Percentiles rank a stretch among this genome's conserved stretches.
phyloP scores from a whole-genome alignment of 441 rosid genomes.

The Populus hybrid region DNA sequence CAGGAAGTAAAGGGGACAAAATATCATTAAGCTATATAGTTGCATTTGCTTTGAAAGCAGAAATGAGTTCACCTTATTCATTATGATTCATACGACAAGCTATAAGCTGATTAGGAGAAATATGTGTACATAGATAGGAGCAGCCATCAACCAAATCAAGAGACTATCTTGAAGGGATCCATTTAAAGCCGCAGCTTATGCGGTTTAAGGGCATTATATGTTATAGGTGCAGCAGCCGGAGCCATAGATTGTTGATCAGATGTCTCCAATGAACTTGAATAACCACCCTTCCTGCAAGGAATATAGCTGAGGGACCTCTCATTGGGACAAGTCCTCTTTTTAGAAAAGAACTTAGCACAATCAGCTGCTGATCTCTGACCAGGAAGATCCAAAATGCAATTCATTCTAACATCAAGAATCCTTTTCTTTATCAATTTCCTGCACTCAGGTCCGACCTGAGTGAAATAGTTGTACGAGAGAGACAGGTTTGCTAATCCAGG shows the following conservation, averaged over 20 bases:
- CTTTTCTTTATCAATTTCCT: conserved; percentile 30
- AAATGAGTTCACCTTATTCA: background rate
- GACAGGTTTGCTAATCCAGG: conserved; percentile 32
- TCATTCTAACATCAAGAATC: conserved; percentile 35
- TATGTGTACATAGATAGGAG: background rate
- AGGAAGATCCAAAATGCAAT: conserved; percentile 49
- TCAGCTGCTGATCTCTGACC: conserved; percentile 28
- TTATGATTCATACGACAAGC: background rate
- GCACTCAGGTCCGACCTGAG: conserved; percentile 46
- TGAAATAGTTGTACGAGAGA: conserved; percentile 44
- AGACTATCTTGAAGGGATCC: background rate
- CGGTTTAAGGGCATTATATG: conserved; percentile 35
- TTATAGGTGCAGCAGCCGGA: conserved; percentile 14
- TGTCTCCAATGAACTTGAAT: conserved; percentile 1
- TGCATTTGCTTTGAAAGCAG: background rate
- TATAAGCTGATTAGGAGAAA: background rate
- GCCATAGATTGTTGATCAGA: background rate
- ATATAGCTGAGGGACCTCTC: conserved; percentile 20
- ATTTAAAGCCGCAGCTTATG: conserved; percentile 11
- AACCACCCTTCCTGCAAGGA: conserved; percentile 31
- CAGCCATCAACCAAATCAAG: background rate
- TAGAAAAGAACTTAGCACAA: conserved; percentile 34
- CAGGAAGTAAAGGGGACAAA: background rate
- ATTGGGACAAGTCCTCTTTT: conserved; percentile 12
- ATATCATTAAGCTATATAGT: background rate